phyloP scores from a whole-genome alignment of 352 stramenopile genomes.

The Phytophthora citrophthora region DNA sequence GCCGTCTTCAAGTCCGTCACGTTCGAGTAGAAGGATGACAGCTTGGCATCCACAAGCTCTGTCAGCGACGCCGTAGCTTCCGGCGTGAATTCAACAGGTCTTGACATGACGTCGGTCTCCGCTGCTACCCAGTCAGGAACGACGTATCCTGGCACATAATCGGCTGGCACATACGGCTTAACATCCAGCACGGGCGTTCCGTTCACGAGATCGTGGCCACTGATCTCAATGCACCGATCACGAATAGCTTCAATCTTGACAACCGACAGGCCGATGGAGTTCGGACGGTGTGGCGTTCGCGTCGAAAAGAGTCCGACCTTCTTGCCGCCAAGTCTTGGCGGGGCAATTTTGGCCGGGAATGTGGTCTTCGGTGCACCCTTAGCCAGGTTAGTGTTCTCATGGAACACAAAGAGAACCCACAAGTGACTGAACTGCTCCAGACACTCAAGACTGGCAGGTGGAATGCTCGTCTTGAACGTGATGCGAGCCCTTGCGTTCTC shows the following conservation, averaged over 20 bases:
- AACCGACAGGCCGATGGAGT: slow-evolving; percentile 93
- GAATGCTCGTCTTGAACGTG: slow-evolving; percentile 77
- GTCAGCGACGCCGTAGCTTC: slow-evolving; percentile 49
- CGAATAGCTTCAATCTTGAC: slow-evolving; percentile 91
- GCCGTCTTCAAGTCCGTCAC: slow-evolving; percentile 56
- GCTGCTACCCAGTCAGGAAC: slow-evolving; percentile 78
- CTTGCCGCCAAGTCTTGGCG: slow-evolving; percentile 71
- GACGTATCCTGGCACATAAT: slow-evolving; percentile 62
- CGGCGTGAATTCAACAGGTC: slow-evolving; percentile 60
- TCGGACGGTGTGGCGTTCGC: slow-evolving; percentile 96
- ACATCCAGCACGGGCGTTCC: slow-evolving; percentile 98
- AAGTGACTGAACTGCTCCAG: slow-evolving; percentile 90
- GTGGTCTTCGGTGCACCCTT: slow-evolving; percentile 62
- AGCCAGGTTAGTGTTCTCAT: slow-evolving; percentile 90
- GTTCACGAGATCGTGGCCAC: slow-evolving; percentile 94
- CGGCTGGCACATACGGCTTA: slow-evolving; percentile 96
- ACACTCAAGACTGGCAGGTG: slow-evolving; percentile 74
- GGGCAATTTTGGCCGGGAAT: slow-evolving; percentile 84
- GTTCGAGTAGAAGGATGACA: slow-evolving; percentile 72
- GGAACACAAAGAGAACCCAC: slow-evolving; percentile 93
- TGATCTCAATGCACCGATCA: slow-evolving; percentile 87
- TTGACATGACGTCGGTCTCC: slow-evolving; percentile 49
- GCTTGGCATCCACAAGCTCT: slow-evolving; percentile 45
- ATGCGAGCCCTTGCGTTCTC: slow-evolving; percentile 70
- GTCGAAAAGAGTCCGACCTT: slow-evolving; percentile 97